Base-by-base conservation (phyloP, 2,329 filamentous ascomycete species). In the Anisogramma anomala region DNA sequence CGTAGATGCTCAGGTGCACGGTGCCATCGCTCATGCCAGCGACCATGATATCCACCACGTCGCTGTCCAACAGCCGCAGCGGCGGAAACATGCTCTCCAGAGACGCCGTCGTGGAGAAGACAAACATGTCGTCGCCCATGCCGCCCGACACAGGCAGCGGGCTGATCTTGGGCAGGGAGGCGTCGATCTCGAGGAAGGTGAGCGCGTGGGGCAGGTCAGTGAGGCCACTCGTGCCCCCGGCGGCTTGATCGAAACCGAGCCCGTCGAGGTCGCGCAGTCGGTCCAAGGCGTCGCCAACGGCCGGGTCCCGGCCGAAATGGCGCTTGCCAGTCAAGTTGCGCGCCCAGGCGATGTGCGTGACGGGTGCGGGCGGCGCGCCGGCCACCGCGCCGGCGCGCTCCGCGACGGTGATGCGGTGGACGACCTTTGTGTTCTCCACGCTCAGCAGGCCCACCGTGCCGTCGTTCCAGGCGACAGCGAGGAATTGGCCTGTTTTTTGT, bases 401-500 rank as follows among this genome's bases (percentile, higher is more conserved):
- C 48, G 64, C 68, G 41, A 79, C 63, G 13, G 61, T 61, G 53
- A 84, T 80, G 53, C 82, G 76, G 57, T 91, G 82, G 15, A 87
- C 77, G 10, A 82, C 75, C 61, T 89, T 94, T 58, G 79, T 83
- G 52, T 77, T 88, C 58, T 91, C 86, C 17, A 86, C 64, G 46
- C 82, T 83, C 57, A 89, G 73, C 26, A 94, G 64, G 43, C 85
- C 78, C 15, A 91, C 75, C 6, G 74, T 74, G 20, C 84, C 83
- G 64, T 94, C 85, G 50, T 75, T 85, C 78, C 85, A 94, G 33
- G 79, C 85, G 11, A 91, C 76, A 11, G 86, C 86, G 41, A 95
- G 71, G 31, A 85, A 77, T 48, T 84, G 81, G 7, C 82, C 79
- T 82, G 43, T 35, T 15, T 8, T 27, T 9, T n/a, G 17, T 46